Base-by-base conservation (phyloP, 192 early-diverging fungal genomes). In the Coemansia sp. region DNA sequence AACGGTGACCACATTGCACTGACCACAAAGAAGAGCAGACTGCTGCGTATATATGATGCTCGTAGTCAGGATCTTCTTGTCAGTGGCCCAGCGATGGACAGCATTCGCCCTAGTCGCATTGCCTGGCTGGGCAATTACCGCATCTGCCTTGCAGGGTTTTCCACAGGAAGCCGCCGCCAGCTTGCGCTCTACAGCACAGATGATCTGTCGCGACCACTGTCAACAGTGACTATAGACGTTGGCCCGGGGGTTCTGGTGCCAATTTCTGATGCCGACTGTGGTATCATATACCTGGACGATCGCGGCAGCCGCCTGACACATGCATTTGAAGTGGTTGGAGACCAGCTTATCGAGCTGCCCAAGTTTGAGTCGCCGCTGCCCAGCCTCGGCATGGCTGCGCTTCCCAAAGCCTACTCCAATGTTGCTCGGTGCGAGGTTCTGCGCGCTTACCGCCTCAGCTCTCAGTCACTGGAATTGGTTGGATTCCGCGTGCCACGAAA, bases 401-500 rank as follows among this genome's bases (percentile, higher is more conserved):
- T 90, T n/a, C 85, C 90, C 28, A 97, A 97, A 63, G 52, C 34
- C 0, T 57, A 78, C 26, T 86, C 82, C 31, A 73, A 93, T 66
- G 86, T 94, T 2, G 61, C 67, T 10, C 76, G 79, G 37, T 80
- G 91, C 34, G 94, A 96, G 68, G 69, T 94, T 28, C 78, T 81
- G 17, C 86, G 83, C 50, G 84, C 82, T 40, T 93, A 83, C 64
- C 78, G 94, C 21, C 74, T 93, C 20, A 88, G 82, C 7, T 66
- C 86, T 5, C 84, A 83, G n/a, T 68, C 77, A 12, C 81, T 96
- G 7, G 92, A 93, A 66, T 64, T 76, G 23, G 67, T 94, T 47
- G 86, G 88, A 10, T 89, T 93, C 40, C 83, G 71, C 9, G 86
- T 96, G 0, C 94, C 93, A 21, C 73, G 94, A 36, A 84, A 89